phyloP scores from a whole-genome alignment of 2,329 filamentous ascomycete genomes.

The Colletotrichum endophyticum region DNA sequence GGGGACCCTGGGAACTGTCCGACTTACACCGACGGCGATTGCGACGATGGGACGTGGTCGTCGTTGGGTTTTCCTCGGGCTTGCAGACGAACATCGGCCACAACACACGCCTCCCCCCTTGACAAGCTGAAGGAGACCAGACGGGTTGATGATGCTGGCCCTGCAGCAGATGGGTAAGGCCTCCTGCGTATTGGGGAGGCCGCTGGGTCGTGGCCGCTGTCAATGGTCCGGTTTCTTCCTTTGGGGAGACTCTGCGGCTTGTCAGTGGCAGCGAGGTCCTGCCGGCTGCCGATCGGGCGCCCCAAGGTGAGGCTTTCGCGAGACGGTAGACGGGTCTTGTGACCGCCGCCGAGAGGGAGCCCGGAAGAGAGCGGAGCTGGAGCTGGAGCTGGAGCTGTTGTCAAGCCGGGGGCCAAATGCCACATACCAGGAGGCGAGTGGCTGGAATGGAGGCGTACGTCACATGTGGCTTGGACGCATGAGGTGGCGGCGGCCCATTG shows the following conservation, averaged over 20 bases:
- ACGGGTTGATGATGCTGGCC: neutral
- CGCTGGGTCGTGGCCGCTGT: neutral
- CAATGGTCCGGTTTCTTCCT: neutral
- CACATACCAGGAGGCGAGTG: neutral
- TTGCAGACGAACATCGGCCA: neutral
- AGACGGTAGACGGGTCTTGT: neutral
- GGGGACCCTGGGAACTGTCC: neutral
- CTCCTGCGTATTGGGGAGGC: neutral
- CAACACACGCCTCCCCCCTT: neutral
- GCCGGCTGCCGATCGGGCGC: conserved; percentile 14
- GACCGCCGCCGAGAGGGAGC: conserved; percentile 14
- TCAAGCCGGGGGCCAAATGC: neutral
- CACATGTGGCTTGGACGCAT: conserved; percentile 11
- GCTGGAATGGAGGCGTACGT: conserved; percentile 16
- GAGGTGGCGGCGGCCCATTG: neutral
- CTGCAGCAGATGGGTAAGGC: neutral
- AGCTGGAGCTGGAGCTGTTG: neutral
- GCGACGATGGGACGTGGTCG: neutral
- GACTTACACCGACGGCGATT: conserved; percentile 7
- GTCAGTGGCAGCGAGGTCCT: neutral
- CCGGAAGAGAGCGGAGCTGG: neutral
- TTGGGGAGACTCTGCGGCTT: neutral
- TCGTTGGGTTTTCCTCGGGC: neutral
- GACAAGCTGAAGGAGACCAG: conserved; percentile 1
- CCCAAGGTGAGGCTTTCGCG: conserved; percentile 6